phyloP scores from a whole-genome alignment of 2,329 filamentous ascomycete genomes.

The Xylaria sp. region DNA sequence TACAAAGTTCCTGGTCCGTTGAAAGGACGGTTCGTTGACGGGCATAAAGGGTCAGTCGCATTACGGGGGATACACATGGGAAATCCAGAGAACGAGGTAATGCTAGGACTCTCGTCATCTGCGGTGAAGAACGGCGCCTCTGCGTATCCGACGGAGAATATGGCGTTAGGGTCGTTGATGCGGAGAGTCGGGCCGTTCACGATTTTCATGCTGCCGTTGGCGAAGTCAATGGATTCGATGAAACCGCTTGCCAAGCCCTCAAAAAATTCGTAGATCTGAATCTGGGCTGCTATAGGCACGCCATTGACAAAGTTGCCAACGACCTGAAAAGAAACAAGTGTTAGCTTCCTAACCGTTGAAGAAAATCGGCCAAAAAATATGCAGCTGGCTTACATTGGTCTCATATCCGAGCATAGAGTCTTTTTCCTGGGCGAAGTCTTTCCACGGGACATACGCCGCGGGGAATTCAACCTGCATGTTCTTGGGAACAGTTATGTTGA shows the following conservation, averaged over 20 bases:
- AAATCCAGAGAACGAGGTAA: constrained; percentile 61
- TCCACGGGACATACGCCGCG: constrained; percentile 58
- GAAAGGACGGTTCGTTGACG: constrained; percentile 51
- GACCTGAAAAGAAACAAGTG: constrained; percentile 43
- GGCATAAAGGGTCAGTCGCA: constrained; percentile 51
- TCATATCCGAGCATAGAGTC: constrained; percentile 51
- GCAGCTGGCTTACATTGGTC: constrained; percentile 47
- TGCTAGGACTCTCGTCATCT: constrained; percentile 60
- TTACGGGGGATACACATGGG: constrained; percentile 64
- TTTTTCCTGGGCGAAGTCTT: constrained; percentile 51
- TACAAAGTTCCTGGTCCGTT: constrained; percentile 51
- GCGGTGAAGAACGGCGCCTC: constrained; percentile 57
- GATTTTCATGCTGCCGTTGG: constrained; percentile 51
- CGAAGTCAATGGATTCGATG: constrained; percentile 51
- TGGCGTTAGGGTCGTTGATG: constrained; percentile 59
- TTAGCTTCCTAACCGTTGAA: background rate
- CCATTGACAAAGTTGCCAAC: constrained; percentile 53
- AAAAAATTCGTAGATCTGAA: constrained; percentile 51
- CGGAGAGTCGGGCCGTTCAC: constrained; percentile 49
- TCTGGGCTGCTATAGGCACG: constrained; percentile 50
- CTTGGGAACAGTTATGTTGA: constrained; percentile 58
- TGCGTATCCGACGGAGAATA: constrained; percentile 55
- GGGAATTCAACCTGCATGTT: constrained; percentile 63
- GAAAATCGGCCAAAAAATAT: no score
- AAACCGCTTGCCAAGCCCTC: constrained; percentile 52